A percentile compares a stretch with the other conserved stretches of the same genome.
Evolutionary conservation across 2,329 filamentous ascomycete genomes (phyloP).

Genomic region (Colletotrichum chlorophyti): DNA sequence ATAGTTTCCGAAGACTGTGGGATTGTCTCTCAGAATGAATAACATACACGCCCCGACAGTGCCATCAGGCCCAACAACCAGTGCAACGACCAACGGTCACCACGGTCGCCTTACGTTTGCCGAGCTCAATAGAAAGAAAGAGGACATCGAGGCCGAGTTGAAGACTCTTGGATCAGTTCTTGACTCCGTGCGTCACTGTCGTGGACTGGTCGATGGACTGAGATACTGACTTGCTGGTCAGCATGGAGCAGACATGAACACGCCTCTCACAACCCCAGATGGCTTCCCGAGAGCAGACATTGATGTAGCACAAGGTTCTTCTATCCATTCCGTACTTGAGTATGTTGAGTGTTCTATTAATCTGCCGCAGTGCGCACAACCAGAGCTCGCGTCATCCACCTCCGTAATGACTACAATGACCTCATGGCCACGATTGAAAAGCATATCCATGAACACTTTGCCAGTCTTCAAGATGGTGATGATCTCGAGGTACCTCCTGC

Average conservation of each 20-base stretch:
- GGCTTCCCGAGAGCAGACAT: slow-evolving; percentile 93
- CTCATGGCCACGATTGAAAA: slow-evolving; percentile 86
- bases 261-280: slow-evolving; percentile 83
- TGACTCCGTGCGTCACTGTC: slow-evolving; percentile 71
- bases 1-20: slow-evolving; percentile 2
- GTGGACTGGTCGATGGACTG: neutral
- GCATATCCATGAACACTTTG: slow-evolving; percentile 89
- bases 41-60: slow-evolving; percentile 66
- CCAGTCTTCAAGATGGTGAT: slow-evolving; percentile 65
- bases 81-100: slow-evolving; percentile 64
- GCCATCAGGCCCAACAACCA: slow-evolving; percentile 77
- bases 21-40: slow-evolving; percentile 51
- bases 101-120: slow-evolving; percentile 71
- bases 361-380: slow-evolving; percentile 80
- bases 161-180: slow-evolving; percentile 84
- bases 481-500: slow-evolving; percentile 32
- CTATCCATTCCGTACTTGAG: neutral
- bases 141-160: slow-evolving; percentile 84
- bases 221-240: slow-evolving; percentile 44
- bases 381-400: slow-evolving; percentile 83
- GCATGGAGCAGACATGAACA: slow-evolving; percentile 95
- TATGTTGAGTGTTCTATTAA: slow-evolving; percentile 10
- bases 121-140: slow-evolving; percentile 85
- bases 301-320: slow-evolving; percentile 88
- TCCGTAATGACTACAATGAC: slow-evolving; percentile 92